Conservation (phyloP, 495 filamentous ascomycete genomes). For the Penicillium lagena region DNA sequence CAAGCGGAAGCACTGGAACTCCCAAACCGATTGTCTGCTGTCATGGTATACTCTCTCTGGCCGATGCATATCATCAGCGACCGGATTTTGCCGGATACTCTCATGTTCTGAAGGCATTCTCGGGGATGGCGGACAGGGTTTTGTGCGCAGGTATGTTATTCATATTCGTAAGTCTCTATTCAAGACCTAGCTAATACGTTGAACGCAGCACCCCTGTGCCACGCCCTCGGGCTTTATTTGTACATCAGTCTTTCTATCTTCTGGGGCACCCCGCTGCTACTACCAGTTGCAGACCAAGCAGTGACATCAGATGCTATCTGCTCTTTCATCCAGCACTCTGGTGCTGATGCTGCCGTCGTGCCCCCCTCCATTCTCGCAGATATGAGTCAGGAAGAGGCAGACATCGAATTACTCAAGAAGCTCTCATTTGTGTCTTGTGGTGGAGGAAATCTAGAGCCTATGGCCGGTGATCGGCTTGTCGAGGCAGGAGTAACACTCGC, state of each 20-base stretch:
- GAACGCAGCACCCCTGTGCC: background rate
- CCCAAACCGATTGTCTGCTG: conserved; percentile 34
- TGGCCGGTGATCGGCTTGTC: background rate
- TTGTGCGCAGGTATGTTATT: conserved; percentile 5
- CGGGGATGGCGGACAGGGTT: conserved; percentile 7
- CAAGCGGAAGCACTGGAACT: conserved; percentile 38
- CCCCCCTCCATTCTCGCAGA: conserved; percentile 13
- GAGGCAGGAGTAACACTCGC: conserved; percentile 6
- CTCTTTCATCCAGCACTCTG: conserved; percentile 6
- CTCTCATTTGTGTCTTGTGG: conserved; percentile 12
- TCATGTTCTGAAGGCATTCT: conserved; percentile 1
- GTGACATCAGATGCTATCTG: conserved; percentile 1
- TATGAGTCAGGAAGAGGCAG: conserved; percentile 8
- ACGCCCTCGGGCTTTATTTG: conserved; percentile 2
- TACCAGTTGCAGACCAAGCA: background rate
- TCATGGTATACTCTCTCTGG: conserved; percentile 15
- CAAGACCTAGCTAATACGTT: background rate
- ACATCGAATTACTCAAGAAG: conserved; percentile 9
- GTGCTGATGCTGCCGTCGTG: conserved; percentile 5
- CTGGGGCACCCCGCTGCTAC: background rate
- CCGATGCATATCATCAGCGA: conserved; percentile 6
- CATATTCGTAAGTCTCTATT: background rate
- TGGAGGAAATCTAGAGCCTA: conserved; percentile 8
- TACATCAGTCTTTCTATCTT: conserved; percentile 1
- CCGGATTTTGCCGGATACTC: conserved; percentile 1